A percentile compares a stretch with the other conserved stretches of the same genome.
Evolutionary conservation across 306 rosid genomes (phyloP).

Genomic region (Luffa acutangula): DNA sequence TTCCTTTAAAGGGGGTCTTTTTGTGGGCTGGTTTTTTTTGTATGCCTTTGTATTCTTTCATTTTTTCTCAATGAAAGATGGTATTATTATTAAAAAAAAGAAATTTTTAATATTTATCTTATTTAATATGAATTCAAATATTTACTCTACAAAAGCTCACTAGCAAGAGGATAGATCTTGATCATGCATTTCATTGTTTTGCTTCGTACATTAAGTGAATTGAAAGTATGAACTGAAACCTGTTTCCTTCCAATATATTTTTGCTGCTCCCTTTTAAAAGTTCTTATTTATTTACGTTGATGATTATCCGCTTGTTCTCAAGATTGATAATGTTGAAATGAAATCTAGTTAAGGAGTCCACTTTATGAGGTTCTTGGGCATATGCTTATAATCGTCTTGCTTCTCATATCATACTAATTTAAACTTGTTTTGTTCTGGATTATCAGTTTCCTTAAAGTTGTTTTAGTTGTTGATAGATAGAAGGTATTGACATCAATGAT

Average conservation of each 20-base stretch:
- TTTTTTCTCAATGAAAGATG: no score
- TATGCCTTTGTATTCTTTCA: no score
- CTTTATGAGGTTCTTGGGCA: conserved; percentile 33
- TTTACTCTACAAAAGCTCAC: not conserved
- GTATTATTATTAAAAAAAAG: not conserved
- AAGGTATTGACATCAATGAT: not conserved
- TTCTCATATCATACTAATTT: not conserved
- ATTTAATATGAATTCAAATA: not conserved
- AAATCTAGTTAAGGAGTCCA: conserved; percentile 66
- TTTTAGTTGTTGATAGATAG: not conserved
- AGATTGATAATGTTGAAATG: conserved; percentile 15
- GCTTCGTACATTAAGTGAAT: not conserved
- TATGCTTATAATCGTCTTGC: no score
- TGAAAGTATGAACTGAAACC: not conserved
- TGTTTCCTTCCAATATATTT: not conserved
- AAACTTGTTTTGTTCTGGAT: not conserved
- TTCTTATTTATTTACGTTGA: no score
- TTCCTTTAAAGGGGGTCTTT: no score
- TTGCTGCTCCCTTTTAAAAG: not conserved
- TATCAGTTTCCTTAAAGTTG: not conserved
- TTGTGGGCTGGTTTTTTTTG: no score
- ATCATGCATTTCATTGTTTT: not conserved
- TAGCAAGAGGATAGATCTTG: not conserved
- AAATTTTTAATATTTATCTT: no score
- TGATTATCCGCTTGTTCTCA: not conserved